These are phyloP conservation scores for Rhodotorula taiwanensis DNA, from an alignment of 768 basidiomycete genomes.

Conservation along the genomic window DNA sequence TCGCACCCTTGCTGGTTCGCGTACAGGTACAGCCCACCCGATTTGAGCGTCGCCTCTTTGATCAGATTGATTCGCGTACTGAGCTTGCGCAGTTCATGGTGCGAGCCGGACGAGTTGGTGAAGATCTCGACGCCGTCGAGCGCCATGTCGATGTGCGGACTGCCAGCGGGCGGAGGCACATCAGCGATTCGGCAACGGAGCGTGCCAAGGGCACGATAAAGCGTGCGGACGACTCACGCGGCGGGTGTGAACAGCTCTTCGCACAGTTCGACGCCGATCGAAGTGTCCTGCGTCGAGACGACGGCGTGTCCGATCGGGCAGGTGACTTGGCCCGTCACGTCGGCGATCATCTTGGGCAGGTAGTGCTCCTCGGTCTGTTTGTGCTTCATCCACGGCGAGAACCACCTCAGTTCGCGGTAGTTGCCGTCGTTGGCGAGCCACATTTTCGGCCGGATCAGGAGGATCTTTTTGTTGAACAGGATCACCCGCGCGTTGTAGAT, in stretches of 20 bases:
- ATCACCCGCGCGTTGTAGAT: conserved; percentile 95
- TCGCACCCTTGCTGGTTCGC: conserved; percentile 99
- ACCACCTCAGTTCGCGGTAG: conserved; percentile 78
- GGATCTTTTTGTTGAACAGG: conserved; percentile 73
- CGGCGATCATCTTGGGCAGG: conserved; percentile 79
- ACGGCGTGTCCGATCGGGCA: conserved; percentile 96
- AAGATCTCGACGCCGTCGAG: conserved; percentile 98
- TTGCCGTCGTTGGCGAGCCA: conserved; percentile 99
- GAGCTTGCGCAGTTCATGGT: conserved; percentile 96
- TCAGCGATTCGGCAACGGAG: too few relatives aligned
- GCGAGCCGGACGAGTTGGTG: conserved; percentile 96
- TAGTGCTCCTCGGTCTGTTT: conserved; percentile 84
- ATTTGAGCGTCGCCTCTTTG: conserved; percentile 93
- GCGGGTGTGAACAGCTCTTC: conserved; percentile 96
- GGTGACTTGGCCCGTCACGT: conserved; percentile 76
- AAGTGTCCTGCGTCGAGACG: conserved; percentile 85
- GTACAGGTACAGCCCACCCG: conserved; percentile 94
- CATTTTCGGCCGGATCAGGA: conserved; percentile 97
- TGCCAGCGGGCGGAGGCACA: conserved; percentile 42
- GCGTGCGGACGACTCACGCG: conserved; percentile 54
- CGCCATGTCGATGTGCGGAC: conserved; percentile 96
- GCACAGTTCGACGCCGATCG: conserved; percentile 92
- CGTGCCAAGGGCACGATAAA: too few relatives aligned
- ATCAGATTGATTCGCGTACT: conserved; percentile 86
- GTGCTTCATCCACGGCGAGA: conserved; percentile 91